phyloP scores from a whole-genome alignment of 2,329 filamentous ascomycete species.

The Exophiala xenobiotica region DNA sequence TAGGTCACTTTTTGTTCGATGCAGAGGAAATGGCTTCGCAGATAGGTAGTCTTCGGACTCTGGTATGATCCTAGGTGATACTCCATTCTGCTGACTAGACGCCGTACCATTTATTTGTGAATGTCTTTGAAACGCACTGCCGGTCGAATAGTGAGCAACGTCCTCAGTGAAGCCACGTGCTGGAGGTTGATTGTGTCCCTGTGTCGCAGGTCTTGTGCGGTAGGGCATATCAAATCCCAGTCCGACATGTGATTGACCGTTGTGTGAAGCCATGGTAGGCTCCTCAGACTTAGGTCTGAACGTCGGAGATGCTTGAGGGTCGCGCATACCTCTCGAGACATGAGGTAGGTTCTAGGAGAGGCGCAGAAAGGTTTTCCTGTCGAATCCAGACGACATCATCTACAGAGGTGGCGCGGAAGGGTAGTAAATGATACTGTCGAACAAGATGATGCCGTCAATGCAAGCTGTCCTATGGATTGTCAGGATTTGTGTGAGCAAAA shows the following conservation, averaged over 20 bases:
- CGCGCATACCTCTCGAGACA: slow-evolving; percentile 6
- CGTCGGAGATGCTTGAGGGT: slow-evolving; percentile 5
- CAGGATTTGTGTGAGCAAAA: too few species aligned
- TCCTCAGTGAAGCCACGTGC: slow-evolving; percentile 7
- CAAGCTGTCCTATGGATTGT: too few species aligned
- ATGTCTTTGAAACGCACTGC: slow-evolving; percentile 8
- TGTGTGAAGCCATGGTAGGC: slow-evolving; percentile 18
- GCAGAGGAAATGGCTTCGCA: slow-evolving; percentile 33
- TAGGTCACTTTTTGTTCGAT: slow-evolving; percentile 56
- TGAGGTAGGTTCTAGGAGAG: not conserved
- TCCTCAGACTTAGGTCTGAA: not conserved
- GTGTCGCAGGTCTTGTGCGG: slow-evolving; percentile 15
- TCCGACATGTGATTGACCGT: slow-evolving; percentile 6
- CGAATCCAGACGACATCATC: slow-evolving; percentile 7
- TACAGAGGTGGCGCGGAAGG: not conserved
- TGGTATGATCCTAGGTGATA: slow-evolving; percentile 23
- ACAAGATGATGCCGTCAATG: too few species aligned
- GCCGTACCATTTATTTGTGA: slow-evolving; percentile 8
- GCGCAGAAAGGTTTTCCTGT: not conserved
- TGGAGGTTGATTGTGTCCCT: slow-evolving; percentile 12
- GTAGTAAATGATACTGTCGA: not conserved
- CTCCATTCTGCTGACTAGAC: slow-evolving; percentile 15
- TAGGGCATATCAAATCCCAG: slow-evolving; percentile 18
- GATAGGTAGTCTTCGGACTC: slow-evolving; percentile 24
- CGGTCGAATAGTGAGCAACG: slow-evolving; percentile 10